Conservation (phyloP, 768 basidiomycete genomes). For the Suillus subaureus region DNA sequence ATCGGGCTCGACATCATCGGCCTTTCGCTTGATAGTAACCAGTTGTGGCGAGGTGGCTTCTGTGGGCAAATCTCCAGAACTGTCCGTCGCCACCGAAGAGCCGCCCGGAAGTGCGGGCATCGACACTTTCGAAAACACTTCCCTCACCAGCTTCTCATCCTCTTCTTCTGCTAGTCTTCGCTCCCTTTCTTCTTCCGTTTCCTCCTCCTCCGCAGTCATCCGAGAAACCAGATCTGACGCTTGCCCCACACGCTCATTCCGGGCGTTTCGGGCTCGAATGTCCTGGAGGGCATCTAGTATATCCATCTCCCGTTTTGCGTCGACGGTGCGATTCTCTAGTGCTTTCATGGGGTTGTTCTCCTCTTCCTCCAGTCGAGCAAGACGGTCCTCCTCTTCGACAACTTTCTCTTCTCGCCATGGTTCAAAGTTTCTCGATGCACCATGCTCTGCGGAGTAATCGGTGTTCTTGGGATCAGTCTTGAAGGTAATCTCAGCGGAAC, state of each 20-base stretch:
- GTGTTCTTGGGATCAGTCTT: constrained; percentile 99
- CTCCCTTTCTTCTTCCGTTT: constrained; percentile 76
- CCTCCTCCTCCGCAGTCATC: constrained; percentile 63
- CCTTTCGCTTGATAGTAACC: constrained; percentile 86
- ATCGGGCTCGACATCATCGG: constrained; percentile 75
- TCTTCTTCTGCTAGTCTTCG: constrained; percentile 79
- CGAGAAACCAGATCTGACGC: constrained; percentile 68
- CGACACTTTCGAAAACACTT: constrained; percentile 80
- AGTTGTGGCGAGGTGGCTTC: constrained; percentile 27
- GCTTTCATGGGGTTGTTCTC: constrained; percentile 98
- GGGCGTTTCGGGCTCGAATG: constrained; percentile 81
- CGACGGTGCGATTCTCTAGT: constrained; percentile 88
- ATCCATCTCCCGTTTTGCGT: constrained; percentile 98
- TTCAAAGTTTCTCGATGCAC: constrained; percentile 97
- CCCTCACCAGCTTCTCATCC: constrained; percentile 87
- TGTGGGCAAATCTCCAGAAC: constrained; percentile 22
- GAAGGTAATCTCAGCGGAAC: constrained; percentile 98
- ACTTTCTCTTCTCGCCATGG: constrained; percentile 89
- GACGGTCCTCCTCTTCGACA: constrained; percentile 79
- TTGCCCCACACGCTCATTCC: constrained; percentile 85
- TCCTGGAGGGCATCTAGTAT: constrained; percentile 95
- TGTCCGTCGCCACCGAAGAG: constrained; percentile 29
- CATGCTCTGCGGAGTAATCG: constrained; percentile 92
- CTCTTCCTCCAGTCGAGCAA: constrained; percentile 86
- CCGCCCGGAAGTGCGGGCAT: constrained; percentile 30